These are phyloP conservation scores for Apiosordaria backusii DNA, from an alignment of 495 filamentous ascomycete genomes.

Conservation along the genomic window DNA sequence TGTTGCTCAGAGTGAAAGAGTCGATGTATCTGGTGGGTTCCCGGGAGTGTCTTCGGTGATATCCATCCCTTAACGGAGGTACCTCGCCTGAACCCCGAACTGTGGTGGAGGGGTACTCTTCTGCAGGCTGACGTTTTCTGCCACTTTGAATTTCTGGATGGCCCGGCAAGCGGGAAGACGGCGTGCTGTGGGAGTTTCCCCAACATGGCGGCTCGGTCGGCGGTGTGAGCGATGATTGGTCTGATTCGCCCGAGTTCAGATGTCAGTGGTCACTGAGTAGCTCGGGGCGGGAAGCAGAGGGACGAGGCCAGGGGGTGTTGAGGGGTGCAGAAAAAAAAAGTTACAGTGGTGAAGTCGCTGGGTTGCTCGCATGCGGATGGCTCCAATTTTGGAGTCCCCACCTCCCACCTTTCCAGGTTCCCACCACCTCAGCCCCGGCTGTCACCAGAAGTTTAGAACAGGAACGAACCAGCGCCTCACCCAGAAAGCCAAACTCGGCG, in stretches of 20 bases:
- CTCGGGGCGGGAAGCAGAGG: neutral
- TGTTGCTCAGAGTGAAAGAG: neutral
- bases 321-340: constrained; percentile 8
- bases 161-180: neutral
- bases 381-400: constrained; percentile 19
- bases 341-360: neutral
- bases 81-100: constrained; percentile 14
- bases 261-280: neutral
- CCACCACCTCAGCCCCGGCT: constrained; percentile 3
- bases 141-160: neutral
- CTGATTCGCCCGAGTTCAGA: constrained; percentile 1
- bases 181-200: constrained; percentile 22
- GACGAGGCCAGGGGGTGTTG: neutral
- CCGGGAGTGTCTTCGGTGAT: neutral
- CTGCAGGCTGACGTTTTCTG: constrained; percentile 28
- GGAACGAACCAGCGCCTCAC: constrained; percentile 15
- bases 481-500: constrained; percentile 24
- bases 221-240: neutral
- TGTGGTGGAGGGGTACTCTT: constrained; percentile 9
- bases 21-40: neutral
- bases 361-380: constrained; percentile 2
- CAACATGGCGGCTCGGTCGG: constrained; percentile 8
- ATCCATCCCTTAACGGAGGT: constrained; percentile 20
- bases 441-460: constrained; percentile 2
- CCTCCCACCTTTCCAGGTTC: neutral